These are phyloP conservation scores for Moesziomyces globuligerus DNA, from an alignment of 1,284 basidiomycete genomes.

Conservation along the genomic window DNA sequence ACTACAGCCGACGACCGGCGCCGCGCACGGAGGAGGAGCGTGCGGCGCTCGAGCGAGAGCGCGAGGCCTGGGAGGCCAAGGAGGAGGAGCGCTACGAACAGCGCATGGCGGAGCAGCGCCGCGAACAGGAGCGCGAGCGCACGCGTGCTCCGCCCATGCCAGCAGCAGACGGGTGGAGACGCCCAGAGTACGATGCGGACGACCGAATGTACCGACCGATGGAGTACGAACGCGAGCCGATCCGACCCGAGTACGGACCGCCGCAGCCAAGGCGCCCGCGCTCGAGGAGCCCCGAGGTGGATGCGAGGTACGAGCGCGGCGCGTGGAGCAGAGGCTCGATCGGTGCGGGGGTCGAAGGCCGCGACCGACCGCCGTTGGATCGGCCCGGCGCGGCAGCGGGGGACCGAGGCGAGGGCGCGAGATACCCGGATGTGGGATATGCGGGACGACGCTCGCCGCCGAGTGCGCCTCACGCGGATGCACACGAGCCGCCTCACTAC, in stretches of 20 bases:
- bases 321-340: constrained; percentile 14
- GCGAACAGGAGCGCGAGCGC: constrained; percentile 19
- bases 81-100: constrained; percentile 35
- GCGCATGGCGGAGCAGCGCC: constrained; percentile 30
- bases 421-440: too few species aligned
- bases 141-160: constrained; percentile 6
- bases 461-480: not conserved
- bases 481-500: constrained; percentile 6
- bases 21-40: constrained; percentile 33
- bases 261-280: constrained; percentile 7
- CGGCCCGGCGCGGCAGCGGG: not conserved
- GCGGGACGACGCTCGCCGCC: constrained; percentile 4
- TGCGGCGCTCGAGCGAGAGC: constrained; percentile 28
- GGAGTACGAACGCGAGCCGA: constrained; percentile 14
- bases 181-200: constrained; percentile 4
- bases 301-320: constrained; percentile 14
- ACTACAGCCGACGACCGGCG: constrained; percentile 33
- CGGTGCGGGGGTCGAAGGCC: constrained; percentile 24
- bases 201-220: constrained; percentile 7
- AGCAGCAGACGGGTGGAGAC: constrained; percentile 14
- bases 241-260: constrained; percentile 8
- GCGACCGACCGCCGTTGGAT: constrained; percentile 7
- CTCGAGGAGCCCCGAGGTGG: constrained; percentile 26
- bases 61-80: constrained; percentile 37
- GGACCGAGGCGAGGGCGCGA: too few species aligned